phyloP scores from a whole-genome alignment of 306 rosid species.

The Lathyrus sativus region DNA sequence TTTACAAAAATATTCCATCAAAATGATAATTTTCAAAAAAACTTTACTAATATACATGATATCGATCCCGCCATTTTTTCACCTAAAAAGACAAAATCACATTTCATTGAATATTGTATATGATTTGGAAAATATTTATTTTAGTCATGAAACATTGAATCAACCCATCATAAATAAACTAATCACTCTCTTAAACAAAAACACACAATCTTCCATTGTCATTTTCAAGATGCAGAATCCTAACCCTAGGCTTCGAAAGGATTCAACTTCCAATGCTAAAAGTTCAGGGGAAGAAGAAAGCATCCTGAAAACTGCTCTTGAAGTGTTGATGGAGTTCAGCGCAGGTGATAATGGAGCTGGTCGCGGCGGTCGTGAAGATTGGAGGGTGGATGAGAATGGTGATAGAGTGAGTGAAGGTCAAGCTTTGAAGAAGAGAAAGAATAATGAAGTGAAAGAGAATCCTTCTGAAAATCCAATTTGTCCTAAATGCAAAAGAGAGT shows the following conservation, averaged over 20 bases:
- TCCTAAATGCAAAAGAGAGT: constrained; percentile 23
- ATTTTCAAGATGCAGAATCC: constrained; percentile 2
- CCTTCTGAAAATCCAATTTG: constrained; percentile 29
- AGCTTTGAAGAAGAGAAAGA: constrained; percentile 27
- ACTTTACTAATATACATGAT: neutral
- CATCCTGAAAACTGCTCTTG: neutral
- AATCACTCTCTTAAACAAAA: neutral
- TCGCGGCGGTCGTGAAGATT: too few species aligned
- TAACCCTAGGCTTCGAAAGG: neutral
- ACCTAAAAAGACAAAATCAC: neutral
- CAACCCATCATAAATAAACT: neutral
- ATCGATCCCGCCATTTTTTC: neutral
- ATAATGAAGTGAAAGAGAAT: constrained; percentile 15
- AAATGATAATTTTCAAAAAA: neutral
- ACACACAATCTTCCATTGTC: neutral
- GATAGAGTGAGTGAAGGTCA: neutral
- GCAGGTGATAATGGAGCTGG: too few species aligned
- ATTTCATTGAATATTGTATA: neutral
- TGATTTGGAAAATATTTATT: neutral
- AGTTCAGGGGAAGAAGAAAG: neutral
- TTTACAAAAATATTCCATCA: neutral
- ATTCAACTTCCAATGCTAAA: neutral
- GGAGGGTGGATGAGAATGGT: too few species aligned
- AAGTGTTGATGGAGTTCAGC: constrained; percentile 24
- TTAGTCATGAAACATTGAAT: too few species aligned